Base-by-base conservation (phyloP, 192 early-diverging fungal species). In the Thoreauomyces humboldtii region DNA sequence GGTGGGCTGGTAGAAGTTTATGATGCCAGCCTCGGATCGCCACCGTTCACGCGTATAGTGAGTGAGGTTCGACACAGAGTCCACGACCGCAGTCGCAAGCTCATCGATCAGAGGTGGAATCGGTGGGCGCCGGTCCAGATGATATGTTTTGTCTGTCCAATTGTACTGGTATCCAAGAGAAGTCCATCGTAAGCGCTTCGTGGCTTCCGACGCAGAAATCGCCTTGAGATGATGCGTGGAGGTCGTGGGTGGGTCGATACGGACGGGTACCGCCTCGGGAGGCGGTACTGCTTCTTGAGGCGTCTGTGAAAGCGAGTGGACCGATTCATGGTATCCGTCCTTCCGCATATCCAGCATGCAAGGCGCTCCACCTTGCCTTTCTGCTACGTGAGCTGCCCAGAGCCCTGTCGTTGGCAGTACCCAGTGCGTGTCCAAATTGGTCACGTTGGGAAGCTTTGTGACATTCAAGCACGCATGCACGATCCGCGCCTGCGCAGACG, bases 371-470 rank as follows among this genome's bases (percentile, higher is more conserved):
- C 62, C 42, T 1, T 5, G 15, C 7, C 53, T 3, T 17, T 65
- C 37, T 9, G 38, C 54, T 43, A 80, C 82, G 62, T 85, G 72
- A 19, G 77, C 59, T 19, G 75, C 61, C 89, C 86, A 90, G 15
- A 87, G 33, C 6, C 90, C 89, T 28, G 70, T 55, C 0, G 71
- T 47, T 5, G 88, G 88, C 17, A 92, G 57, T 4, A 71, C 51
- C 57, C 91, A 98, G 65, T 94, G 93, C 17, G 93, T 87, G 62
- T 98, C 91, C 2, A 98, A 81, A 73, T 93, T 98, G 38, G 87
- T 86, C 7, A 87, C 84, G 70, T 92, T 95, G 4, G 95, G 95
- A 25, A 84, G 80, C 25, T 69, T 63, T 1, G 92, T 73, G 61
- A 89, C 92, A n/a, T 90, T 84, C 28, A 98, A 75, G 48, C 90